These are phyloP conservation scores for Monosporascus sp. DNA, from an alignment of 2,329 filamentous ascomycete species.

Conservation along the genomic window DNA sequence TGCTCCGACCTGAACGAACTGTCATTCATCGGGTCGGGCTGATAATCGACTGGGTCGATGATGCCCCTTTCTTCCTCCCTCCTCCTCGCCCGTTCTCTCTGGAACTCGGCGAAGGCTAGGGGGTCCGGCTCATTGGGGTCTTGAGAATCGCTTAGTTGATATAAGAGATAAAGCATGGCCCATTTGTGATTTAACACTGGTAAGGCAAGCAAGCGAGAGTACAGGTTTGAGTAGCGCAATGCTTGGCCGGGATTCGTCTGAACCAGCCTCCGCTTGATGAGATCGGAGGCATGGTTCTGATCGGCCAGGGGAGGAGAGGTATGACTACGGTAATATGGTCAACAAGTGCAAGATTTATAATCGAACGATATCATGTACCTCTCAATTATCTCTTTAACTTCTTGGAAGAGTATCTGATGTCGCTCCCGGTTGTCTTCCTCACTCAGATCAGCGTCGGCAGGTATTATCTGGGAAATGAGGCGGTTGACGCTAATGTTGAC, in stretches of 20 bases:
- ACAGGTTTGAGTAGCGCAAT: constrained; percentile 82
- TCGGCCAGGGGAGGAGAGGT: constrained; percentile 56
- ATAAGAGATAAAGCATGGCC: constrained; percentile 89
- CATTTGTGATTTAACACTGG: constrained; percentile 94
- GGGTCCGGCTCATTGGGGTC: constrained; percentile 45
- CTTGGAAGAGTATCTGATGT: constrained; percentile 55
- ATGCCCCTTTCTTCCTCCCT: constrained; percentile 7
- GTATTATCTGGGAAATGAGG: constrained; percentile 70
- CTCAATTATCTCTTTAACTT: constrained; percentile 46
- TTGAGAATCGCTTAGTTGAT: constrained; percentile 69
- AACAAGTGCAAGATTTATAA: constrained; percentile 1
- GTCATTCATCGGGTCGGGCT: constrained; percentile 12
- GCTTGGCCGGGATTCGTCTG: constrained; percentile 74
- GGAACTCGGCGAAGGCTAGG: constrained; percentile 24
- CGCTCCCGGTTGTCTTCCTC: constrained; percentile 63
- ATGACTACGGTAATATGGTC: constrained; percentile 29
- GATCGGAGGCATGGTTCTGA: constrained; percentile 85
- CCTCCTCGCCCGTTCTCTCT: constrained; percentile 19
- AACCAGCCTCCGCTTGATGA: constrained; percentile 85
- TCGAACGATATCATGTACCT: constrained; percentile 31
- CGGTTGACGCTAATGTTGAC: constrained; percentile 74
- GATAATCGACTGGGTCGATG: background rate
- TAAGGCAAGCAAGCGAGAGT: constrained; percentile 81
- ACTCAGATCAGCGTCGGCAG: constrained; percentile 58
- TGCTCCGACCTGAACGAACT: constrained; percentile 8